Evolutionary conservation across 495 filamentous ascomycete genomes (phyloP).

Genomic region (Podospora didyma): DNA sequence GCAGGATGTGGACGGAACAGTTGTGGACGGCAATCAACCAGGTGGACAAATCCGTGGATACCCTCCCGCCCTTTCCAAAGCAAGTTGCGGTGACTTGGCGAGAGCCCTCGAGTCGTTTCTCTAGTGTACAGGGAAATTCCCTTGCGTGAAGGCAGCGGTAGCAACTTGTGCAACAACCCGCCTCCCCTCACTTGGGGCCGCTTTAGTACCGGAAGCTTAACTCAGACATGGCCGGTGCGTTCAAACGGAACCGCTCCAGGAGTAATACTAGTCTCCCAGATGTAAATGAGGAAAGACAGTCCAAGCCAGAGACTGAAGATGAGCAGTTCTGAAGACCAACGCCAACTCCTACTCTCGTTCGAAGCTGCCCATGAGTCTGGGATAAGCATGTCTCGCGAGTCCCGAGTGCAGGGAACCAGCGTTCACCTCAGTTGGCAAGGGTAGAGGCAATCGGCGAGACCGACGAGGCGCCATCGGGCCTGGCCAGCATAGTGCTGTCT

Average conservation of each 20-base stretch:
- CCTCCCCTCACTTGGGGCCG: not conserved
- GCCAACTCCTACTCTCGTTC: not conserved
- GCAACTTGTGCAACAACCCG: slow-evolving; percentile 20
- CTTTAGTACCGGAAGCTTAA: not conserved
- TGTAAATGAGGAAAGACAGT: not conserved
- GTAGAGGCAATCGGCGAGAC: too few species aligned
- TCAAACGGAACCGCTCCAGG: slow-evolving; percentile 23
- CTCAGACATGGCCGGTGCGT: slow-evolving; percentile 15
- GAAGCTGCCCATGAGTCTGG: too few species aligned
- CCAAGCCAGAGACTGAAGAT: not conserved
- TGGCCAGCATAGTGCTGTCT: too few species aligned
- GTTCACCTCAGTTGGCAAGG: too few species aligned
- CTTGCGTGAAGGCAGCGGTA: slow-evolving; percentile 5
- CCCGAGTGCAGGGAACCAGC: too few species aligned
- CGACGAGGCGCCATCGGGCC: too few species aligned
- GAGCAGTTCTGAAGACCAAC: not conserved
- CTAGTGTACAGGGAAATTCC: slow-evolving; percentile 6
- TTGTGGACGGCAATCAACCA: slow-evolving; percentile 19
- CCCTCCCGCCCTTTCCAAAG: not conserved
- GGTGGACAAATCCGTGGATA: not conserved
- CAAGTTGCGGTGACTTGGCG: slow-evolving; percentile 11
- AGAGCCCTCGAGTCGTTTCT: slow-evolving; percentile 31
- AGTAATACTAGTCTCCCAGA: not conserved
- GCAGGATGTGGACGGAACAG: slow-evolving; percentile 16
- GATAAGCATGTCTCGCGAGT: too few species aligned